Percentiles rank a stretch among this genome's conserved stretches.
These are phyloP conservation scores for Cruciata laevipes DNA, from an alignment of 257 asterid species.

Conservation along the genomic window DNA sequence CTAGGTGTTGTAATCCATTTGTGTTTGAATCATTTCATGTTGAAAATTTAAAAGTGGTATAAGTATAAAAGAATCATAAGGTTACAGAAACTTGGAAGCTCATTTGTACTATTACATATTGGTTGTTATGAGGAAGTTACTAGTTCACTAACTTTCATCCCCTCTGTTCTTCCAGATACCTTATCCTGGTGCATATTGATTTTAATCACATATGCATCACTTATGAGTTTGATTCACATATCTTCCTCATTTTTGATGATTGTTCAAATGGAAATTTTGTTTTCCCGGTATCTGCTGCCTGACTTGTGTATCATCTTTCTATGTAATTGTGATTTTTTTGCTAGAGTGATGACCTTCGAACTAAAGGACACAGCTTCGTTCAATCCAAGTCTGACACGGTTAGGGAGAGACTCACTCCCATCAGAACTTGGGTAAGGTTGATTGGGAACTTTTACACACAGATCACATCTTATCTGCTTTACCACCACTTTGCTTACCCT, in stretches of 20 bases:
- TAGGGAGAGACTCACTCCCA: conserved; percentile 48
- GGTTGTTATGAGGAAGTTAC: no score
- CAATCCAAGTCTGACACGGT: conserved; percentile 49
- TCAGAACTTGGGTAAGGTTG: conserved; percentile 57
- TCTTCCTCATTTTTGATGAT: not conserved
- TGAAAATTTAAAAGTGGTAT: not conserved
- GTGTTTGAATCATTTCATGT: no score
- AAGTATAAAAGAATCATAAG: not conserved
- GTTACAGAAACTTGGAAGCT: not conserved
- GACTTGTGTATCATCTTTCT: not conserved
- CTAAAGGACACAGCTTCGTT: conserved; percentile 57
- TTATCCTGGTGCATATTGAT: not conserved
- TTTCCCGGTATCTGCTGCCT: not conserved
- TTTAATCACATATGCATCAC: not conserved
- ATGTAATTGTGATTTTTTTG: not conserved
- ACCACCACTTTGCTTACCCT: not conserved
- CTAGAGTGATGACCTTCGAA: conserved; percentile 60
- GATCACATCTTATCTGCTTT: conserved; percentile 6
- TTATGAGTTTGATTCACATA: not conserved
- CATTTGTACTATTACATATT: no score
- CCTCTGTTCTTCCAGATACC: not conserved
- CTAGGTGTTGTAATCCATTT: no score
- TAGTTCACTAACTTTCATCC: not conserved
- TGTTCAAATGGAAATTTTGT: not conserved
- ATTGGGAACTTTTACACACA: not conserved